These are phyloP conservation scores for Fusarium pseudoanthophilum DNA, from an alignment of 2,329 filamentous ascomycete genomes.

Conservation along the genomic window DNA sequence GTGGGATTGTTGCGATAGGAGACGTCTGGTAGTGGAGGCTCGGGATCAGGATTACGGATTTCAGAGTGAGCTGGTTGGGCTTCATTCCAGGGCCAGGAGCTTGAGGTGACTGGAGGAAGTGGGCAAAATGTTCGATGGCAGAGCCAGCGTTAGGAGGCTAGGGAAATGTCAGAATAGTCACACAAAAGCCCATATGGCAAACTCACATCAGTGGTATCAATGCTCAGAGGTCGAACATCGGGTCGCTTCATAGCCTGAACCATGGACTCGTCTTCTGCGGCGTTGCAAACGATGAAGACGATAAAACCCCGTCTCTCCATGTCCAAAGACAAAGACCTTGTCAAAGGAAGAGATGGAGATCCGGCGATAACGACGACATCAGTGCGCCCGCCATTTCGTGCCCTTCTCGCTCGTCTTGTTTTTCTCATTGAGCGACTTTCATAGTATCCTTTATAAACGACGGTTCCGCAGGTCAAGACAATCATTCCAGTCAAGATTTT, in stretches of 20 bases:
- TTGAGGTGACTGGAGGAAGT: conserved; percentile 78
- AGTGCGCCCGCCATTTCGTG: conserved; percentile 82
- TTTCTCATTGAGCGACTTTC: conserved; percentile 69
- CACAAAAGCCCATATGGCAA: background rate
- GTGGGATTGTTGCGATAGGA: conserved; percentile 85
- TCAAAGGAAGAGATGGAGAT: conserved; percentile 85
- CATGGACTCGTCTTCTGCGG: conserved; percentile 83
- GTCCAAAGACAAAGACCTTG: conserved; percentile 83
- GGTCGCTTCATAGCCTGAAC: conserved; percentile 80
- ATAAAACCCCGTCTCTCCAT: conserved; percentile 92
- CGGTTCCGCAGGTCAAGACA: conserved; percentile 76
- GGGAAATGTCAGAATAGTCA: conserved; percentile 14
- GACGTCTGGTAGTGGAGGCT: conserved; percentile 83
- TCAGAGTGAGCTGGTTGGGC: conserved; percentile 79
- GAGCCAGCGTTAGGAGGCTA: conserved; percentile 75
- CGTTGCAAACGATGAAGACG: conserved; percentile 88
- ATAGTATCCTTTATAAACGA: conserved; percentile 63
- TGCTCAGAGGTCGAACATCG: conserved; percentile 82
- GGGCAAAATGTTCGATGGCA: conserved; percentile 77
- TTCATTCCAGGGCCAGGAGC: conserved; percentile 79
- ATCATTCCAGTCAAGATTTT: conserved; percentile 78
- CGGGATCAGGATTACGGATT: conserved; percentile 85
- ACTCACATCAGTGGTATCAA: conserved; percentile 84
- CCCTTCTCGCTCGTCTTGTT: conserved; percentile 79
- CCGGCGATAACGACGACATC: conserved; percentile 92